Evolutionary conservation across 2,329 filamentous ascomycete genomes (phyloP).

Genomic region (Cytospora paraplurivora): DNA sequence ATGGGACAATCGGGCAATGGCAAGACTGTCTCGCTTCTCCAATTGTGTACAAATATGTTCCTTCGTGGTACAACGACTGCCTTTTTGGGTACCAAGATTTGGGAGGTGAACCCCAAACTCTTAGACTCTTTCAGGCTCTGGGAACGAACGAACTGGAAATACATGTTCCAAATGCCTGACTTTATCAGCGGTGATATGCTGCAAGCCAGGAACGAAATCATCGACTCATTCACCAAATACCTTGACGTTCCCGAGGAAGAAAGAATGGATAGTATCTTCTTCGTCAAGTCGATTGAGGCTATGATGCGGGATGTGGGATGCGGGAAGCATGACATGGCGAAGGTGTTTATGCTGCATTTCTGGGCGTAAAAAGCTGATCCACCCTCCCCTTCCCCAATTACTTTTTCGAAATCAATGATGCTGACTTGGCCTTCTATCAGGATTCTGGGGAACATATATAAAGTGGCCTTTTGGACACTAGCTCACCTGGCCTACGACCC

Average conservation of each 20-base stretch:
- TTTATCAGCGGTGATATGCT: constrained; percentile 11
- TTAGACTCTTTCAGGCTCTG: constrained; percentile 3
- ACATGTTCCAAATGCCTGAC: constrained; percentile 13
- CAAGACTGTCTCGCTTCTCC: constrained; percentile 1
- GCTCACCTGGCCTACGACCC: constrained; percentile 8
- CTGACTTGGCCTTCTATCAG: neutral
- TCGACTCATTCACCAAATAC: constrained; percentile 9
- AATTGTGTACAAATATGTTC: constrained; percentile 3
- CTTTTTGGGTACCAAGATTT: constrained; percentile 10
- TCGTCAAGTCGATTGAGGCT: constrained; percentile 16
- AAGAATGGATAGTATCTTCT: neutral
- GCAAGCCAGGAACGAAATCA: constrained; percentile 7
- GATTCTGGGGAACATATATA: constrained; percentile 3
- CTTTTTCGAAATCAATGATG: neutral
- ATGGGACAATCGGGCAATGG: neutral
- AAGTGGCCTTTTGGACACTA: constrained; percentile 36
- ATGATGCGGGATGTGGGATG: constrained; percentile 16
- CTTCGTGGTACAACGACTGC: constrained; percentile 3
- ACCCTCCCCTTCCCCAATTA: neutral
- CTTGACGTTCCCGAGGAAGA: neutral
- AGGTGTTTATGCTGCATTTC: constrained; percentile 11
- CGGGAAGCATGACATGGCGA: constrained; percentile 7
- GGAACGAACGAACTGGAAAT: constrained; percentile 15
- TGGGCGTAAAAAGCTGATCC: constrained; percentile 1
- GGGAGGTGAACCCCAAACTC: constrained; percentile 3